Evolutionary conservation across 2,329 filamentous ascomycete species (phyloP), one percentile per base, ranked within the genome.

Genomic region (Cercospora janseana): DNA sequence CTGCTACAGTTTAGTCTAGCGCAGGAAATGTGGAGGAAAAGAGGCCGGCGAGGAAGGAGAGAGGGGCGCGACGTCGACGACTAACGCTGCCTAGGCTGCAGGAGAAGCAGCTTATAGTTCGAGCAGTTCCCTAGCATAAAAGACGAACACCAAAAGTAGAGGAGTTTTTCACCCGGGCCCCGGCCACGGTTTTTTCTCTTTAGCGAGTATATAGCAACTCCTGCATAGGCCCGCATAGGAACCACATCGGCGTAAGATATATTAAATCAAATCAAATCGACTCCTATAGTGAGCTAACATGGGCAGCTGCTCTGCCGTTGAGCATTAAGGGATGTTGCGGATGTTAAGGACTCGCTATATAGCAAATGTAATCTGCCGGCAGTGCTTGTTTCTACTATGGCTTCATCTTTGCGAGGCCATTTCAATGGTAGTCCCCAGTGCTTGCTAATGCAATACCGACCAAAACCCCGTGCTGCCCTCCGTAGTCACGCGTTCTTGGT

Each of bases 151-250:
- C n/a, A 32, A 4, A 32, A 16, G 29, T 32, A 32, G 29, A 32
- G 29, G 29, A 32, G 29, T 9, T 32, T 32, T 32, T 32, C 9
- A 32, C 29, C 29, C 9, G 9, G 29, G 29, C 29, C 9, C 29
- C 9, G n/a, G 29, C 29, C n/a, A 32, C 29, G 29, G 29, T 32
- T 32, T 32, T n/a, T 32, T 32, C 29, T 32, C 29, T 32, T 32
- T 15, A 32, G 29, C 4, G 29, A 32, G 18, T 32, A 32, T 15
- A 15, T 32, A 32, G 29, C 29, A 32, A 32, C 29, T 32, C 29
- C n/a, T 16, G 29, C n/a, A 32, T 32, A 15, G 29, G 10, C 29
- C 29, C 29, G 29, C n/a, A 32, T 15, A 16, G 29, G 29, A 32
- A 32, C 29, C n/a, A 32, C n/a, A 32, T 15, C 29, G n/a, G 29